Evolutionary conservation across 768 basidiomycete species (phyloP), one percentile per base, ranked within the genome.

Genomic region (Calocera cornea): DNA sequence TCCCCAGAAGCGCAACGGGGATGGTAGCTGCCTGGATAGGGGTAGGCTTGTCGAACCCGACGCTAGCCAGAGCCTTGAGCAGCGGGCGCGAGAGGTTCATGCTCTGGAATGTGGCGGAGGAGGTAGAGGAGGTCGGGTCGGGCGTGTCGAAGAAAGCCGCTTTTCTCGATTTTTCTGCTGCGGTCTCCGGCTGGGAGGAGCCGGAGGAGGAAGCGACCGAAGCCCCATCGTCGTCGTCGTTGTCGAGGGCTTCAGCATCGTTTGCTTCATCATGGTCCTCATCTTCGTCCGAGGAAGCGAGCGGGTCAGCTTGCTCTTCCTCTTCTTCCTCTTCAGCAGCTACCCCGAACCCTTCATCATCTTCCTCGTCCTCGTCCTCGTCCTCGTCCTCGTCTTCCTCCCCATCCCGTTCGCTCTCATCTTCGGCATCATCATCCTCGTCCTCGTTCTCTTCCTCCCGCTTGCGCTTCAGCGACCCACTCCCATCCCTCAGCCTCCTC

Each of bases 11-110:
- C 27, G 94, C 95, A 47, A 94, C 87, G 19, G 97, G 97, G 66
- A 99, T 92, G 14, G 95, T 89, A 47, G 90, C 87, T 1, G 90
- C 86, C 78, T 99, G 97, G 64, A 99, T 98, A 1, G 97, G 97
- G 1, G 97, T 99, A 8, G 97, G 97, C 34, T 83, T 87, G 54
- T 81, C 77, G 72, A 95, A 93, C 40, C 85, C 84, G 17, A 98
- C 80, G 7, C 86, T 80, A n/a, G 90, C 87, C 64, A 98, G 79
- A 16, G 95, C 89, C 73, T 94, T 95, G 65, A 97, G 83, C 50
- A 98, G 83, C 1, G 94, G 97, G 33, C 97, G 89, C 0, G 97
- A 97, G 33, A 99, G 83, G 75, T 95, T 95, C 92, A 97, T 94
- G 10, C 88, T 85, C 40, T 92, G 78, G 80, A 97, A 97, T 17